Evolutionary conservation across 129 eudicot species (phyloP).

Genomic region (sunflower (Helianthus annuus)): HanXRQr2.0-SUNRISE NC_035441.2:106909011-106909510

Average conservation of each 20-base stretch:
- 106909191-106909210: no score
- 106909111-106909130: no score
- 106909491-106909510: background rate
- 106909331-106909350: background rate
- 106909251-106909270: background rate
- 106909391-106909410: background rate
- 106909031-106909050: no score
- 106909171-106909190: no score
- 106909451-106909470: background rate
- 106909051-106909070: no score
- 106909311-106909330: no score
- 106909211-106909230: no score
- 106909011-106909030: no score
- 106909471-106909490: background rate
- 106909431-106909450: conserved; percentile 25
- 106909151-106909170: no score
- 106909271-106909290: background rate
- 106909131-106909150: no score
- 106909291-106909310: background rate
- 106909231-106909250: background rate
- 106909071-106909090: no score
- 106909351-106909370: background rate
- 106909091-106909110: no score
- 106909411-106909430: conserved; percentile 7
- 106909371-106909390: background rate